A percentile compares a stretch with the other conserved stretches of the same genome.
Evolutionary conservation across 371 early-diverging fungal species (phyloP).

Genomic region (Saksenaea vasiformis): DNA sequence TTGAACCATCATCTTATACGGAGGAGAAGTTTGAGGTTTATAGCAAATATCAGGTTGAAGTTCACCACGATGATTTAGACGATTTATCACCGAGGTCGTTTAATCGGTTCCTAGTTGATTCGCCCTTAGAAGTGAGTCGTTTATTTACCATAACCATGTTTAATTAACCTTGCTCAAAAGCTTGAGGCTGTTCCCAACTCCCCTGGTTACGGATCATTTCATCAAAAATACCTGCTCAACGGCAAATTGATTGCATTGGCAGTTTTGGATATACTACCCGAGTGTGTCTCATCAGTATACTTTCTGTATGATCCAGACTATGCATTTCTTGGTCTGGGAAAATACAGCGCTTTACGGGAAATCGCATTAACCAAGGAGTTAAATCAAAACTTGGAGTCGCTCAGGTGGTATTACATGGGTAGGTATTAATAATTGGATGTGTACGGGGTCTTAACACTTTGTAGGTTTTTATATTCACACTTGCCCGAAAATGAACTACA

Average conservation of each 20-base stretch:
- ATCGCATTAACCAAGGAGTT: slow-evolving; percentile 58
- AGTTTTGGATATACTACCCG: slow-evolving; percentile 89
- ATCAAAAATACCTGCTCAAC: slow-evolving; percentile 84
- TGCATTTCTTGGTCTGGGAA: slow-evolving; percentile 73
- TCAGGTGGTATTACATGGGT: slow-evolving; percentile 90
- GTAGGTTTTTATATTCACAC: slow-evolving; percentile 86
- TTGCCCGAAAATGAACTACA: slow-evolving; percentile 93
- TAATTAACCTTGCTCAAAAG: not conserved
- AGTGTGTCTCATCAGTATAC: slow-evolving; percentile 91
- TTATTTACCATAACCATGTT: not conserved
- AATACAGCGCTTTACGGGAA: slow-evolving; percentile 84
- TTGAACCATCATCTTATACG: slow-evolving; percentile 69
- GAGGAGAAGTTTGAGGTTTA: slow-evolving; percentile 79
- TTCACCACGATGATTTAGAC: slow-evolving; percentile 76
- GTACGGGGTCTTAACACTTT: not conserved
- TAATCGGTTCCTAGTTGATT: slow-evolving; percentile 72
- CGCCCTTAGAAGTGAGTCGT: slow-evolving; percentile 67
- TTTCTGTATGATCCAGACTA: slow-evolving; percentile 91
- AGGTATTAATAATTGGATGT: slow-evolving; percentile 7
- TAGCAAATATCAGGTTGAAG: slow-evolving; percentile 72
- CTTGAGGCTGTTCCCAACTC: slow-evolving; percentile 14
- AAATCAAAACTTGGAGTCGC: slow-evolving; percentile 17
- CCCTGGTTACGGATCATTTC: slow-evolving; percentile 78
- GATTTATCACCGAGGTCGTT: slow-evolving; percentile 58
- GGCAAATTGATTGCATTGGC: slow-evolving; percentile 82